Evolutionary conservation across 2,329 filamentous ascomycete species (phyloP), one percentile per base, ranked within the genome.

Genomic region (Aaosphaeria pasadenensis): DNA sequence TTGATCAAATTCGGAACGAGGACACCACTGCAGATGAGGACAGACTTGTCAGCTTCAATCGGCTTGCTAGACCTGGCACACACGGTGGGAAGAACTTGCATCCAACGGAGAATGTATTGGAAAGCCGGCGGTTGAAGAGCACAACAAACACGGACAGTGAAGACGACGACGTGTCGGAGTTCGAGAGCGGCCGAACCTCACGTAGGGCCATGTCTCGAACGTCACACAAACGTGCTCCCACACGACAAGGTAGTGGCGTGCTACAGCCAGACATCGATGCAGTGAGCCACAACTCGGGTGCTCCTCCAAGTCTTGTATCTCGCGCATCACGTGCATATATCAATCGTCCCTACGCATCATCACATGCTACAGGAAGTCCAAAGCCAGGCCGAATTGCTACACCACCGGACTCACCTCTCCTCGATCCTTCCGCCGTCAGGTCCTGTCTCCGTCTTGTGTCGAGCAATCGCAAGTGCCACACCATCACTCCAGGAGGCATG

Each of bases 1-100:
- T 99, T 66, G 88, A 92, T 56, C 87, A 96, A 70, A 94, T 97
- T 70, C 81, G 89, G 50, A 89, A 88, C 56, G 89, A 95, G 48
- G 92, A 97, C 60, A 86, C 84, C 30, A 84, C 92, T 6, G 89
- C 91, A n/a, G 91, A 96, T 48, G 87, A 91, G 46, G 89, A 89
- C 55, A 86, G 92, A n/a, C 73, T 99, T 36, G 91, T 96, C 32
- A 87, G 88, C 46, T 91, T 95, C 72, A 97, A 97, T 66, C 83
- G 89, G 32, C 62, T 83, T 5, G 64, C 70, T 29, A 65, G 74
- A 41, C 76, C 75, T 13, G 76, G 76, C n/a, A 78, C 75, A 17
- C 71, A 77, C 54, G 75, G 75, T 0, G 91, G 91, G 36, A 96
- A 95, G 74, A 97, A 97, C 61, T 74, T 95, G 31, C 91, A 96